Evolutionary conservation across 2,329 filamentous ascomycete species (phyloP), one percentile per base, ranked within the genome.

Genomic region (Phyllosticta capitalensis): DNA sequence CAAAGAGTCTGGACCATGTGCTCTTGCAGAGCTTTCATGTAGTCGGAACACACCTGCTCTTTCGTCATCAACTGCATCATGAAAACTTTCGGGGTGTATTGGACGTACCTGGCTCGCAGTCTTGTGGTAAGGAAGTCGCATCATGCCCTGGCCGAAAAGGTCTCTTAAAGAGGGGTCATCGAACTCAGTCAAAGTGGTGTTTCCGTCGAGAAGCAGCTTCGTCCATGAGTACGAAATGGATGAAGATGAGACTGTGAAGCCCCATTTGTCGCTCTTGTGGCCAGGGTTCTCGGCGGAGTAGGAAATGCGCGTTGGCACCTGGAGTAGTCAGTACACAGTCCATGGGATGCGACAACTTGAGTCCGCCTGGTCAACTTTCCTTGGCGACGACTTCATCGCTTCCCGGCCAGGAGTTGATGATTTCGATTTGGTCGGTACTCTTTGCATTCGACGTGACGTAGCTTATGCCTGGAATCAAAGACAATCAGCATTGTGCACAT

Each of bases 211-310:
- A 5, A 65, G 54, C 0, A 65, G 49, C 30, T 65, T 65, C 5
- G 57, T 63, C 63, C 64, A 65, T 2, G 30, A 24, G 51, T 64
- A 65, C n/a, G 56, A 60, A 3, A 20, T 26, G 62, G 65, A 65
- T 4, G 49, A 51, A 1, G 62, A 49, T 10, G 45, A 54, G 9
- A 64, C 62, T 17, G 56, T 12, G n/a, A 55, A 65, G 1, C 63
- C 63, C 33, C 49, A 63, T 30, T 60, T 9, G 21, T 61, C 24
- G 17, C 12, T 12, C 1, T 52, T 22, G 5, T 48, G 9, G n/a
- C 53, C 21, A 6, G 22, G 3, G 33, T 63, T 63, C 48, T 63
- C 61, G 1, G 28, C 5, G 3, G 51, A 24, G 56, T 61, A 63
- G n/a, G 61, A 58, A 20, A 62, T 61, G 3, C 52, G 45, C 2